Base-by-base conservation (phyloP, 2,329 filamentous ascomycete species). In the Colletotrichum sp. region DNA sequence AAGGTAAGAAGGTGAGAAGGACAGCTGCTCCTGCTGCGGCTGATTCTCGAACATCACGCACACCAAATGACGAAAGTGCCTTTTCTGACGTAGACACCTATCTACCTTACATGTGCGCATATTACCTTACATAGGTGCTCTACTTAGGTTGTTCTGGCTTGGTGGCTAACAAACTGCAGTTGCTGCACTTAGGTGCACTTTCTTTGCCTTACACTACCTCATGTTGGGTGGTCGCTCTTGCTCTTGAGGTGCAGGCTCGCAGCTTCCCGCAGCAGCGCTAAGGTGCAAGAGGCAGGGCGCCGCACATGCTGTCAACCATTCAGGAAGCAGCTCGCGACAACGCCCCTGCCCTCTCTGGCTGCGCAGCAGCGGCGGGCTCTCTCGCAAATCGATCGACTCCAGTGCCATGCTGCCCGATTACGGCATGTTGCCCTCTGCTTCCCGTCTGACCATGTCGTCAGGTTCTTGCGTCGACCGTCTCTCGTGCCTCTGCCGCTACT, bases 261-360 rank as follows among this genome's bases (percentile, higher is more conserved):
- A 73, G 64, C 64, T 34, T 68, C 52, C 43, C 66, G 74, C 74
- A 76, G 74, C 52, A n/a, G 70, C 74, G 74, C 74, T 74, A 75
- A 52, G 12, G 32, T 61, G 48, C 71, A 70, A 66, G 25, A 70
- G 66, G 65, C 65, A 76, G 48, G 39, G 74, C 60, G 71, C 52
- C 43, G 43, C 58, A n/a, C 34, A n/a, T 64, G 18, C 28, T 55
- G 8, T 25, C 43, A 28, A 28, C 60, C 70, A 76, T 12, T 76
- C 74, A 76, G 43, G 16, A 55, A 22, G 27, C 58, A 25, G 56
- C 34, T 69, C 65, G 22, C 58, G 32, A 65, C 74, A 74, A 70
- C 43, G 34, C 70, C 73, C 69, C 70, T 73, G 69, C 70, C 70
- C 61, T 22, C 43, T 52, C 43, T 52, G 43, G 43, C n/a, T 52